These are phyloP conservation scores for Suhomyces panamericanus DNA, from an alignment of 1,139 yeast genomes.

Conservation along the genomic window DNA sequence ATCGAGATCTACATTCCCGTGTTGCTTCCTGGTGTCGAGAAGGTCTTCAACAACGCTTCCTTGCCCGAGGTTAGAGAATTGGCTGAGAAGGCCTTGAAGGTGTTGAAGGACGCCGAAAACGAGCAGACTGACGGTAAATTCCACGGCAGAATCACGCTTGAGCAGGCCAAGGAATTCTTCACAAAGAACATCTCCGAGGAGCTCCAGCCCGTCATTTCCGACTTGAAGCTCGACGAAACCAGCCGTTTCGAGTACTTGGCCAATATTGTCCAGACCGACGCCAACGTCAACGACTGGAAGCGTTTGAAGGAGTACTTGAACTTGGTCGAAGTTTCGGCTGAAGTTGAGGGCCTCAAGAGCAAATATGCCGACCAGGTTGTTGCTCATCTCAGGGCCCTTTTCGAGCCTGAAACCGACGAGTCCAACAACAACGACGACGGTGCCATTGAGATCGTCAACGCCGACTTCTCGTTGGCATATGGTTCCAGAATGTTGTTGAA, in stretches of 20 bases:
- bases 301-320: constrained; percentile 59
- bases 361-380: constrained; percentile 50
- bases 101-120: constrained; percentile 77
- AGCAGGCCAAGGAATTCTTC: constrained; percentile 53
- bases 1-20: constrained; percentile 85
- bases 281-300: constrained; percentile 91
- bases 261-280: constrained; percentile 62
- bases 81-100: constrained; percentile 81
- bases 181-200: constrained; percentile 37
- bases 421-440: constrained; percentile 51
- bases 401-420: constrained; percentile 60
- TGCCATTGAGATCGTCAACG: constrained; percentile 79
- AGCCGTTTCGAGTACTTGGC: constrained; percentile 52
- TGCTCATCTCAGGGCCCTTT: constrained; percentile 59
- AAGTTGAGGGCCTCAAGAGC: constrained; percentile 38
- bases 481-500: constrained; percentile 96
- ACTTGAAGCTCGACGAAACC: constrained; percentile 31
- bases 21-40: constrained; percentile 85
- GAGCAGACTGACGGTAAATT: constrained; percentile 66
- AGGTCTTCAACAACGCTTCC: constrained; percentile 86
- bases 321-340: constrained; percentile 39
- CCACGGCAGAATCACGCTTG: constrained; percentile 68
- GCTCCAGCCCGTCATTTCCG: constrained; percentile 22
- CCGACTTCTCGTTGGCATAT: constrained; percentile 93
- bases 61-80: constrained; percentile 95